Evolutionary conservation across 306 rosid genomes (phyloP).

Genomic region (Myrica gale): DNA sequence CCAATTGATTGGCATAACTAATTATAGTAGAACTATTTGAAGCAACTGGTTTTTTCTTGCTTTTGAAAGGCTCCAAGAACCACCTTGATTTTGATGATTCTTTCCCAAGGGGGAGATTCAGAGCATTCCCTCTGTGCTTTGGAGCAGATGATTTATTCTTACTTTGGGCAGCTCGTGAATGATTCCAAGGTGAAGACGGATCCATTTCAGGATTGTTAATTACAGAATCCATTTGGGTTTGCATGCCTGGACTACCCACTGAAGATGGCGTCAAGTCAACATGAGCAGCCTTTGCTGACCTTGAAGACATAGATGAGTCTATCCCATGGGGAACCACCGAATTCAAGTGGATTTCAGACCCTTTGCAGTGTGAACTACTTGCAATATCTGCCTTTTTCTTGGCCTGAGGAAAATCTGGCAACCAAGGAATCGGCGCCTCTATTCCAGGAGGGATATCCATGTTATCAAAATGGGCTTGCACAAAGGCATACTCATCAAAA

Average conservation of each 20-base stretch:
- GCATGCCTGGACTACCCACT: slow-evolving; percentile 35
- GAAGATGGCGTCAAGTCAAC: slow-evolving; percentile 22
- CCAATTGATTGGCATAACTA: slow-evolving; percentile 29
- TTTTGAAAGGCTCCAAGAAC: slow-evolving; percentile 42
- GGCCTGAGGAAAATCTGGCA: slow-evolving; percentile 36
- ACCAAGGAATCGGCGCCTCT: slow-evolving; percentile 79
- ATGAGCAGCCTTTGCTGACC: slow-evolving; percentile 31
- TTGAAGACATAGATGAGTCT: slow-evolving; percentile 27
- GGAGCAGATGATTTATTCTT: slow-evolving; percentile 38
- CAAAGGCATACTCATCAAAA: slow-evolving; percentile 45
- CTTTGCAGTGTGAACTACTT: slow-evolving; percentile 34
- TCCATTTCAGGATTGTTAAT: slow-evolving; percentile 31
- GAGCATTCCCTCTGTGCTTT: slow-evolving; percentile 33
- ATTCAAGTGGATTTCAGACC: slow-evolving; percentile 29
- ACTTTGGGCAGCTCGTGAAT: slow-evolving; percentile 32
- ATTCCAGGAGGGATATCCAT: slow-evolving; percentile 70
- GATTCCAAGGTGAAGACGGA: slow-evolving; percentile 25
- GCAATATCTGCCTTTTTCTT: slow-evolving; percentile 27
- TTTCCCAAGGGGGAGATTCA: slow-evolving; percentile 38
- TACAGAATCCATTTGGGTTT: slow-evolving; percentile 21
- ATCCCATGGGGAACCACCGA: slow-evolving; percentile 20
- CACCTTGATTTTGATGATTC: slow-evolving; percentile 45
- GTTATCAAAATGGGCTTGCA: slow-evolving; percentile 67
- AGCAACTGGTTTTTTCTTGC: slow-evolving; percentile 41
- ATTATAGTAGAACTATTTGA: slow-evolving; percentile 33